A percentile compares a stretch with the other conserved stretches of the same genome.
Conservation (phyloP, 2,329 filamentous ascomycete genomes). For the Neoscytalidium dimidiatum region DNA sequence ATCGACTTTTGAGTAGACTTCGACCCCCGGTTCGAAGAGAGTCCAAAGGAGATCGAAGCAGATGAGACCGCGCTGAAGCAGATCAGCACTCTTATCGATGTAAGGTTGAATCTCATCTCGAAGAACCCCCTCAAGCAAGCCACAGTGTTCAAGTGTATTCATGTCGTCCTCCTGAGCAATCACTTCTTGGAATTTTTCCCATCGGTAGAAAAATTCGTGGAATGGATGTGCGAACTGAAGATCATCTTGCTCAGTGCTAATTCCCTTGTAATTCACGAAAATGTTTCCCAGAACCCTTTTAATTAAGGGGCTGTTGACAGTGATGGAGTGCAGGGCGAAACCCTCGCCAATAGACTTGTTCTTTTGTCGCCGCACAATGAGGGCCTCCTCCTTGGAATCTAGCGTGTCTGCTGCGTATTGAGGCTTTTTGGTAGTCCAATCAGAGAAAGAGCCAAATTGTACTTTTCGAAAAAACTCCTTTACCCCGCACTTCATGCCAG, state of each 20-base stretch:
- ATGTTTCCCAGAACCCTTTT: constrained; percentile 32
- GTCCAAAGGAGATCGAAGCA: constrained; percentile 23
- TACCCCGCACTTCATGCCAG: too few species aligned
- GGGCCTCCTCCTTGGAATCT: too few species aligned
- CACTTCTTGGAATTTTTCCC: constrained; percentile 33
- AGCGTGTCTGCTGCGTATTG: too few species aligned
- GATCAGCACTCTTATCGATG: constrained; percentile 20
- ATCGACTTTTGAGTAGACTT: constrained; percentile 23
- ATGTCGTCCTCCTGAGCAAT: constrained; percentile 28
- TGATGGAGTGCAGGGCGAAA: constrained; percentile 34
- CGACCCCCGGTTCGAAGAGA: constrained; percentile 23
- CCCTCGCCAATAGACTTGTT: too few species aligned
- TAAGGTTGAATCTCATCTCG: neutral
- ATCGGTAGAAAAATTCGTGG: constrained; percentile 38
- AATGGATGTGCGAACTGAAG: constrained; percentile 37
- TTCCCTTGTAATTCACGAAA: constrained; percentile 34
- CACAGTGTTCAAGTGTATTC: constrained; percentile 29
- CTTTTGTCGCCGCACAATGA: too few species aligned
- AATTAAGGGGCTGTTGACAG: constrained; percentile 36
- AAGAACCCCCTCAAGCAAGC: too few species aligned
- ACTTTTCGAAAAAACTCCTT: too few species aligned
- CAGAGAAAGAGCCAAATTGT: too few species aligned
- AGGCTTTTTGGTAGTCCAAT: too few species aligned
- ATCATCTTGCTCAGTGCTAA: constrained; percentile 32
- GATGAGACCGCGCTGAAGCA: constrained; percentile 22